A percentile compares a stretch with the other conserved stretches of the same genome.
phyloP scores from a whole-genome alignment of 768 basidiomycete species.

The Calocybe gangraenosa region DNA sequence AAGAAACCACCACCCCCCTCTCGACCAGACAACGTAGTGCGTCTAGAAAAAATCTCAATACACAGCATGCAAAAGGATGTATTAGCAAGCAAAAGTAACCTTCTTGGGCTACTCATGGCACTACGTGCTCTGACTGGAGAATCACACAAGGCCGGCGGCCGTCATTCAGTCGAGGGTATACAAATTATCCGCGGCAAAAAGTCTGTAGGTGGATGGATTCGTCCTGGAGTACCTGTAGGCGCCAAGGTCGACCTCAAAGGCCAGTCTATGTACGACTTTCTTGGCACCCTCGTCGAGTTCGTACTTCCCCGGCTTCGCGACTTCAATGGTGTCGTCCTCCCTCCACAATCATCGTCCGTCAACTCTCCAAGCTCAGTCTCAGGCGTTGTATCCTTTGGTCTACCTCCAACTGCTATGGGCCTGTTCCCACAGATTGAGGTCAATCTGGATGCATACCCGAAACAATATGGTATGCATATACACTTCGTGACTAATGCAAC shows the following conservation, averaged over 20 bases:
- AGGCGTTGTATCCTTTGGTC: slow-evolving; percentile 87
- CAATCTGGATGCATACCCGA: slow-evolving; percentile 87
- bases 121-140: slow-evolving; percentile 86
- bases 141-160: slow-evolving; percentile 67
- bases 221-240: slow-evolving; percentile 77
- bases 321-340: slow-evolving; percentile 79
- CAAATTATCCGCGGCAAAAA: slow-evolving; percentile 71
- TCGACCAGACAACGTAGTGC: slow-evolving; percentile 64
- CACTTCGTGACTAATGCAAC: slow-evolving; percentile 88
- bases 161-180: slow-evolving; percentile 68
- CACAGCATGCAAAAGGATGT: slow-evolving; percentile 87
- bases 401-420: slow-evolving; percentile 78
- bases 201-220: slow-evolving; percentile 77
- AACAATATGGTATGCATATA: slow-evolving; percentile 86
- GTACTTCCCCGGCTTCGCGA: slow-evolving; percentile 93
- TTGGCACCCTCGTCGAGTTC: slow-evolving; percentile 85
- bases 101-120: slow-evolving; percentile 85
- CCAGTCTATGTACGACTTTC: slow-evolving; percentile 92
- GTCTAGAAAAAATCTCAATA: slow-evolving; percentile 79
- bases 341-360: slow-evolving; percentile 64
- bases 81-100: slow-evolving; percentile 59
- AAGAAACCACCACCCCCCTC: slow-evolving; percentile 64
- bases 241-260: slow-evolving; percentile 90
- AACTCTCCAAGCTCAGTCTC: slow-evolving; percentile 75
- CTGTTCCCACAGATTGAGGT: slow-evolving; percentile 97